Evolutionary conservation across 2,329 filamentous ascomycete species (phyloP), one percentile per base, ranked within the genome.

Genomic region (Rasamsonia emersonii): DNA sequence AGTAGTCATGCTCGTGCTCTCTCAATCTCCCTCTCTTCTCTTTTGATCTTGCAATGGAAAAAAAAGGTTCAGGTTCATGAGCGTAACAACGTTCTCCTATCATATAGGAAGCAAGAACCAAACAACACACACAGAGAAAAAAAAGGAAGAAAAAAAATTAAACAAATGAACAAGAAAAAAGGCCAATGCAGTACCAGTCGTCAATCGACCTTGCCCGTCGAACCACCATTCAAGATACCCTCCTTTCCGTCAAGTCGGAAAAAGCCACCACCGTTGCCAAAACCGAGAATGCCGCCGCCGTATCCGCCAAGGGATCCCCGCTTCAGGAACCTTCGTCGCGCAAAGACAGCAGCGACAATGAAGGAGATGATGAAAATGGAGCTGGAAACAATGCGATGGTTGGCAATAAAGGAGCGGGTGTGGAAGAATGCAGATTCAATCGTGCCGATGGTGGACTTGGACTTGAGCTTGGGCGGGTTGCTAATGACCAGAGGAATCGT

Each of bases 401-500:
- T 54, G 26, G 50, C 48, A 30, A 60, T 53, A 40, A 64, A 65
- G 17, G 58, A 56, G 19, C 59, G 53, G 5, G 61, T 58, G 39
- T 55, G 56, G 48, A 67, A 69, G 44, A 67, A 64, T 18, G 64
- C 44, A 16, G 56, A 55, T 44, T 68, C 64, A 30, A 69, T 53
- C 6, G 56, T 53, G 37, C 65, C 63, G 28, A 67, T 59, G 4
- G 65, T 68, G 5, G 65, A 68, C 45, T 67, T 68, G n/a, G 65
- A 54, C 10, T 54, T 61, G 28, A 69, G 49, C 38, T 67, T 68
- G 14, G 62, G 55, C 10, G 68, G 66, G 18, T 59, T 63, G 24
- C 61, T 52, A 31, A 70, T 58, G 33, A 73, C 62, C 35, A 70
- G 65, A 19, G 64, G 65, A 26, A 73, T 63, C 9, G 86, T 93